Conservation (phyloP, 2,329 filamentous ascomycete species). For the Xylaria sp. region DNA sequence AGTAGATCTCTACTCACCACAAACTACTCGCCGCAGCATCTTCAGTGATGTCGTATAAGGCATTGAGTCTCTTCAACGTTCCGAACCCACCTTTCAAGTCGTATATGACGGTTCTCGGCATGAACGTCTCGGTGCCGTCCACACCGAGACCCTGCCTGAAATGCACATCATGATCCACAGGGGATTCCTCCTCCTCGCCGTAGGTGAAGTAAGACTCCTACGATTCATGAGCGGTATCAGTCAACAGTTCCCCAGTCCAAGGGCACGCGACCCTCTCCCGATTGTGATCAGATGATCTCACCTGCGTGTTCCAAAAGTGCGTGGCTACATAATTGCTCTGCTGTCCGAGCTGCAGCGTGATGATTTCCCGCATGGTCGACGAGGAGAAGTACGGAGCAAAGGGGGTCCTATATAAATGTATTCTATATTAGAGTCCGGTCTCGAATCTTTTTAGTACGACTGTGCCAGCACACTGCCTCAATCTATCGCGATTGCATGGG, state of each 20-base stretch:
- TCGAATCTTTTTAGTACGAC: not conserved
- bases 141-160: constrained; percentile 78
- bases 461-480: not conserved
- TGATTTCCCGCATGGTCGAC: constrained; percentile 77
- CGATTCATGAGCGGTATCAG: not conserved
- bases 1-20: constrained; percentile 32
- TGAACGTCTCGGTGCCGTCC: constrained; percentile 85
- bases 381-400: not conserved
- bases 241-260: not conserved
- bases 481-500: not conserved
- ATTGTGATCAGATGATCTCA: constrained; percentile 32
- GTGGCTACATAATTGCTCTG: constrained; percentile 89
- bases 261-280: not conserved
- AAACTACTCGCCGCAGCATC: constrained; percentile 33
- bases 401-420: not conserved
- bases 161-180: constrained; percentile 78
- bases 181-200: constrained; percentile 56
- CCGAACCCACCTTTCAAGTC: constrained; percentile 94
- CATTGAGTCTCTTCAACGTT: constrained; percentile 78
- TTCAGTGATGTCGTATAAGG: constrained; percentile 64
- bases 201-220: constrained; percentile 98
- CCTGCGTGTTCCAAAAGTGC: constrained; percentile 97
- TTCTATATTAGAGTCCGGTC: not conserved
- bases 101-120: constrained; percentile 86
- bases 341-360: constrained; percentile 90